A percentile compares a stretch with the other conserved stretches of the same genome.
Evolutionary conservation across 352 stramenopile genomes (phyloP).

Genomic region (Globisporangium nagaii): DNA sequence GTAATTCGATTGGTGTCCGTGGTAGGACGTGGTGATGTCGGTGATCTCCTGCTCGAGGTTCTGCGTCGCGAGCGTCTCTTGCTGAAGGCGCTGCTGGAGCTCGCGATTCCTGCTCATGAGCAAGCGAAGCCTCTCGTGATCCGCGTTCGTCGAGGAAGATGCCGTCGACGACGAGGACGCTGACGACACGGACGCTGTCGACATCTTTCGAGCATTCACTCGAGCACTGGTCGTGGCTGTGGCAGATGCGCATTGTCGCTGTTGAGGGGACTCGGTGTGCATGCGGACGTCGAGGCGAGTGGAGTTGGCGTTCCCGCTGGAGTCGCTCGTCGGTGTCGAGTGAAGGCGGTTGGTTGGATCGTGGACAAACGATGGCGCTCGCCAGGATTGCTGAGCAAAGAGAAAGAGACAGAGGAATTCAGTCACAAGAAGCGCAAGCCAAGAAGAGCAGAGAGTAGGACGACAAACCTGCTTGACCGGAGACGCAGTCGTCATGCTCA

Average conservation of each 20-base stretch:
- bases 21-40: slow-evolving; percentile 36
- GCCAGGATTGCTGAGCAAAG: slow-evolving; percentile 5
- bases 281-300: not conserved
- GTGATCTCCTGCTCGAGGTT: slow-evolving; percentile 71
- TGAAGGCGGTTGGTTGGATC: not conserved
- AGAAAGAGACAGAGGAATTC: not conserved
- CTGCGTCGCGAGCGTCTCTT: slow-evolving; percentile 64
- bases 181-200: slow-evolving; percentile 27
- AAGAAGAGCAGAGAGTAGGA: not conserved
- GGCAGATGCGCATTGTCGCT: not conserved
- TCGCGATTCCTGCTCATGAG: slow-evolving; percentile 79
- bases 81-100: slow-evolving; percentile 65
- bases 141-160: slow-evolving; percentile 20
- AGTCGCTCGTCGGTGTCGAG: not conserved
- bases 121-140: slow-evolving; percentile 63
- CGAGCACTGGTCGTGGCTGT: not conserved
- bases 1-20: not conserved
- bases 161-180: slow-evolving; percentile 21
- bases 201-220: slow-evolving; percentile 22
- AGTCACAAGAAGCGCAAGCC: not conserved
- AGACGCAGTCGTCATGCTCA: slow-evolving; percentile 33
- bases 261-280: not conserved
- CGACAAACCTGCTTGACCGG: slow-evolving; percentile 22
- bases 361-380: not conserved
- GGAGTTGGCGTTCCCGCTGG: not conserved